Conservation (phyloP, 2,329 filamentous ascomycete genomes). For the Clonostachys chloroleuca region DNA sequence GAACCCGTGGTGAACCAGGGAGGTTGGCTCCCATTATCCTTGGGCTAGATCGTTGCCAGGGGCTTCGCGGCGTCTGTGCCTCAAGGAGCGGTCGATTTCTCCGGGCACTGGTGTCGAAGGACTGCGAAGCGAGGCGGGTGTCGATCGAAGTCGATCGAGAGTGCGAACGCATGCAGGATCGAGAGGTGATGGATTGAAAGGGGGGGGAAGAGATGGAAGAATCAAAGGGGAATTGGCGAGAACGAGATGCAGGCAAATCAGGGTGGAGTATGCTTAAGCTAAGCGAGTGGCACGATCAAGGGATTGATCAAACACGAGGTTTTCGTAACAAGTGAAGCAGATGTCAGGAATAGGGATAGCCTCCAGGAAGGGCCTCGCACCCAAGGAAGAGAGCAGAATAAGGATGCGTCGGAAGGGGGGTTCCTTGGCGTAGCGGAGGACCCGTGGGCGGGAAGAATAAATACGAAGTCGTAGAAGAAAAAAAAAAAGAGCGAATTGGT, state of each 20-base stretch:
- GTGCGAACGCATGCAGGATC: no score
- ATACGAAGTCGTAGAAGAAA: no score
- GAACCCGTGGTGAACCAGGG: constrained; percentile 28
- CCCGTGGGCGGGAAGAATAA: no score
- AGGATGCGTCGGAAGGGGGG: no score
- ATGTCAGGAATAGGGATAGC: background rate
- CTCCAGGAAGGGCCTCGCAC: no score
- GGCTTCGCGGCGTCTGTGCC: background rate
- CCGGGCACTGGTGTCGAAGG: no score
- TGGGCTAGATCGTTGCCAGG: background rate
- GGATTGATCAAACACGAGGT: background rate
- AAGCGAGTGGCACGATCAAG: background rate
- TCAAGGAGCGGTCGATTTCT: no score
- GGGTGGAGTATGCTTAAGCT: background rate
- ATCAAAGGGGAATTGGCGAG: background rate
- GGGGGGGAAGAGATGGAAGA: background rate
- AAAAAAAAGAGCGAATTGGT: background rate
- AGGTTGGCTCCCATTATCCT: constrained; percentile 30
- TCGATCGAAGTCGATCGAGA: no score
- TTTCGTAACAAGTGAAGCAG: background rate
- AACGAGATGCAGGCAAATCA: background rate
- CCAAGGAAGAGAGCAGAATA: no score
- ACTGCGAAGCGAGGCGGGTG: no score
- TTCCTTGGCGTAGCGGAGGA: no score
- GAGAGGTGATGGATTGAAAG: background rate